Percentiles rank a stretch among this genome's conserved stretches.
phyloP scores from a whole-genome alignment of 228 moss, liverwort and hornwort genomes.

The Sphagnum magellanicum region DNA sequence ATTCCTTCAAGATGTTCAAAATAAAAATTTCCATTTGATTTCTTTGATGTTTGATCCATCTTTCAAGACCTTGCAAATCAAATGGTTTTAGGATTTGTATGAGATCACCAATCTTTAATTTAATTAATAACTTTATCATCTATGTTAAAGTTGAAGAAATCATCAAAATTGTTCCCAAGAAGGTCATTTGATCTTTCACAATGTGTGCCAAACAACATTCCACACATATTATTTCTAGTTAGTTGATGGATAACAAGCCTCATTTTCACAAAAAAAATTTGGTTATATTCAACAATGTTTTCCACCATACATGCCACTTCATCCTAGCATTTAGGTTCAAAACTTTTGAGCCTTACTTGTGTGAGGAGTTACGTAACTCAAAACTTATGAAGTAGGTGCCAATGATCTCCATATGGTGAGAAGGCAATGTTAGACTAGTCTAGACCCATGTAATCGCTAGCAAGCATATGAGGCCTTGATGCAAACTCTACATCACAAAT shows the following conservation, averaged over 20 bases:
- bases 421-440: too few relatives aligned
- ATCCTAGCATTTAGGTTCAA: slow-evolving; percentile 12
- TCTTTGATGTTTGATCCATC: slow-evolving; percentile 11
- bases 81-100: slow-evolving; percentile 29
- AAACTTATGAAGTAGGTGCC: not conserved
- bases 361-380: not conserved
- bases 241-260: slow-evolving; percentile 21
- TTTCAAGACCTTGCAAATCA: slow-evolving; percentile 39
- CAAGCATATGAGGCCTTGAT: too few relatives aligned
- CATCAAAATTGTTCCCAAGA: slow-evolving; percentile 18
- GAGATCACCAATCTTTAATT: slow-evolving; percentile 34
- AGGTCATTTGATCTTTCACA: slow-evolving; percentile 28
- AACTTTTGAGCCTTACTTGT: not conserved
- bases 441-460: too few relatives aligned
- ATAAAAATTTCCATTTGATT: too few relatives aligned
- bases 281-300: slow-evolving; percentile 6
- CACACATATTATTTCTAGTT: slow-evolving; percentile 38
- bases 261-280: slow-evolving; percentile 15
- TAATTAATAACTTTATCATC: slow-evolving; percentile 27
- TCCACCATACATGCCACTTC: slow-evolving; percentile 17
- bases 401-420: too few relatives aligned
- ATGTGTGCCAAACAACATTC: slow-evolving; percentile 35
- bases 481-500: not conserved
- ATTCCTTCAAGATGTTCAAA: too few relatives aligned
- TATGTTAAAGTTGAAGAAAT: slow-evolving; percentile 13